Percentiles rank a stretch among this genome's conserved stretches.
Evolutionary conservation across 257 asterid species (phyloP).

Genomic region (Solanum rostratum): DNA sequence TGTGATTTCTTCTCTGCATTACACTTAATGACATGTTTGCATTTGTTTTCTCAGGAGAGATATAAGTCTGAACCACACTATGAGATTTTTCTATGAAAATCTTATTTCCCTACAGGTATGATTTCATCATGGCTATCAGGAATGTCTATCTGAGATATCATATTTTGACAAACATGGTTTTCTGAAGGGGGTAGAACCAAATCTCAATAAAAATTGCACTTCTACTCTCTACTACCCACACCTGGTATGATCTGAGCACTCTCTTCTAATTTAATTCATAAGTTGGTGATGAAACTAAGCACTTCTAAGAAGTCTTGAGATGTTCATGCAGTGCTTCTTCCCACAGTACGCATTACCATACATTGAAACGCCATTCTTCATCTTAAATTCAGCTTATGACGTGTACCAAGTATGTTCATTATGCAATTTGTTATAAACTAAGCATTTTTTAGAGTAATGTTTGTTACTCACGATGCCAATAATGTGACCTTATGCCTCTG

Average conservation of each 20-base stretch:
- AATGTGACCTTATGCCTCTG: not conserved
- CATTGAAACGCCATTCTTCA: conserved; percentile 69
- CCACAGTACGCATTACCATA: conserved; percentile 71
- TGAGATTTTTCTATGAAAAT: conserved; percentile 50
- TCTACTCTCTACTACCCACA: conserved; percentile 29
- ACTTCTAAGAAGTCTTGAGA: not conserved
- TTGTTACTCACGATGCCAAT: not conserved
- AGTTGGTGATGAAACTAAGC: not conserved
- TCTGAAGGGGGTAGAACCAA: conserved; percentile 50
- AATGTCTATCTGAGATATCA: not conserved
- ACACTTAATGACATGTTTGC: not conserved
- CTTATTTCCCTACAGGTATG: conserved; percentile 63
- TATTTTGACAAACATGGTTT: not conserved
- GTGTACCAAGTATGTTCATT: conserved; percentile 67
- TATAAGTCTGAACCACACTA: conserved; percentile 54
- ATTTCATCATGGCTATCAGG: not conserved
- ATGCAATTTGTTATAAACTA: not conserved
- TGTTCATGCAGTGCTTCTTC: conserved; percentile 75
- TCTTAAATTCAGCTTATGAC: conserved; percentile 88
- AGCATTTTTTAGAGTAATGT: not conserved
- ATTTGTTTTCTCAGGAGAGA: conserved; percentile 46
- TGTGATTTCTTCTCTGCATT: not conserved
- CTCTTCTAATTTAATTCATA: not conserved
- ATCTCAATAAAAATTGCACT: conserved; percentile 64
- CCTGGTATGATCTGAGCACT: conserved; percentile 28